Evolutionary conservation across 2,329 filamentous ascomycete genomes (phyloP), one percentile per base, ranked within the genome.

Genomic region (Ophiocordyceps unilateralis): DNA sequence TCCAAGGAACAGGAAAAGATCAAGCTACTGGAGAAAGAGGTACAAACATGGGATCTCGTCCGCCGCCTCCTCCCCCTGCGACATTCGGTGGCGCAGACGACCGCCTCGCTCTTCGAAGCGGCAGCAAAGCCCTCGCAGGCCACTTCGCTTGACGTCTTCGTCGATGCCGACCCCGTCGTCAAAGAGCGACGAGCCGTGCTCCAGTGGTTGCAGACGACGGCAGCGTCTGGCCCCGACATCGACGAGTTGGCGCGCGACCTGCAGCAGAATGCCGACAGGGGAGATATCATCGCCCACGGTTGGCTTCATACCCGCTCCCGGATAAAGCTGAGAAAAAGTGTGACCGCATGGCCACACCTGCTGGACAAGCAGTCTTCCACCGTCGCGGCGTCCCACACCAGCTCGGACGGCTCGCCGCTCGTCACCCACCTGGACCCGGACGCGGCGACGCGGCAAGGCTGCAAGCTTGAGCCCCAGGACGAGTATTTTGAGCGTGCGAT

Each of bases 391-490:
- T 72, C 70, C 4, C 68, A 77, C 41, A 57, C 72, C 49, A 80
- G 68, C 52, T 68, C 68, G 26, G 72, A 76, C 52, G 75, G 71
- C 22, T 76, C 76, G 43, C 71, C 74, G 6, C 63, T 94, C 3
- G 77, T 93, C 43, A 93, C 86, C 1, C 85, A 94, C 52, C 69
- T 98, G 28, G 91, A 98, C 53, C 91, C 91, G 0, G 91, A 98
- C 65, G 85, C 87, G 6, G 70, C 78, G n/a, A 79, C 78, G 32
- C 76, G 91, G 47, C 88, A 96, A 59, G 72, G 71, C 41, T 76
- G 83, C 43, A 76, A 72, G 41, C 67, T 96, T 36, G 82, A 93
- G 55, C 74, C 78, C 21, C 77, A 88, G 52, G 91, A 98, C 55
- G 78, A 86, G 49, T 88, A 80, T 53, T 91, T 89, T 48, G 91